Percentiles rank a stretch among this genome's conserved stretches.
These are phyloP conservation scores for Scheffersomyces ergatensis DNA, from an alignment of 805 yeast genomes.

Conservation along the genomic window DNA sequence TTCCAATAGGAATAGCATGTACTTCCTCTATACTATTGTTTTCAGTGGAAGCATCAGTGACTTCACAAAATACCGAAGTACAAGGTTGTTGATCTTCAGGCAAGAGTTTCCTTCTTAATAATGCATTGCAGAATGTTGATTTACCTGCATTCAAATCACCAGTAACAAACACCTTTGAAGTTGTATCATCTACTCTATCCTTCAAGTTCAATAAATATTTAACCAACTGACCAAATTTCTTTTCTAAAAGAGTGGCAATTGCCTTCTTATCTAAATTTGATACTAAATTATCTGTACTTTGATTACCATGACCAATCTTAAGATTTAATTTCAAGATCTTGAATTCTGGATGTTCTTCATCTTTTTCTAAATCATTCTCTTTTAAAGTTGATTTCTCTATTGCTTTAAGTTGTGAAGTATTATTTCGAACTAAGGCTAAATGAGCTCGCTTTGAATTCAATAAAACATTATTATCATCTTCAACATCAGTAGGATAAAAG, in stretches of 20 bases:
- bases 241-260: slow-evolving; percentile 65
- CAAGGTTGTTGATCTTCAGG: slow-evolving; percentile 99
- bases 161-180: slow-evolving; percentile 91
- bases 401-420: slow-evolving; percentile 11
- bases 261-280: slow-evolving; percentile 64
- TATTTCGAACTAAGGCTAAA: slow-evolving; percentile 49
- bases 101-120: slow-evolving; percentile 69
- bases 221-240: slow-evolving; percentile 60
- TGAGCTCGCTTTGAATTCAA: slow-evolving; percentile 52
- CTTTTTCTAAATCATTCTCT: slow-evolving; percentile 2
- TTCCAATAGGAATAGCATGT: slow-evolving; percentile 75
- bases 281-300: slow-evolving; percentile 41
- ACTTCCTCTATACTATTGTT: slow-evolving; percentile 83
- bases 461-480: slow-evolving; percentile 25
- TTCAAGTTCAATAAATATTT: slow-evolving; percentile 69
- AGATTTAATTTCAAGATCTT: slow-evolving; percentile 63
- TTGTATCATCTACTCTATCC: slow-evolving; percentile 81
- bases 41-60: slow-evolving; percentile 70
- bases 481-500: slow-evolving; percentile 52
- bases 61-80: slow-evolving; percentile 94
- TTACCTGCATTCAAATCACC: slow-evolving; percentile 98
- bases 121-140: slow-evolving; percentile 91
- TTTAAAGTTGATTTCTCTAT: background rate
- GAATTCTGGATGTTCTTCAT: slow-evolving; percentile 38
- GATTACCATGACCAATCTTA: slow-evolving; percentile 45